phyloP scores from a whole-genome alignment of 2,329 filamentous ascomycete species.

The Pseudogymnoascus destructans region DNA sequence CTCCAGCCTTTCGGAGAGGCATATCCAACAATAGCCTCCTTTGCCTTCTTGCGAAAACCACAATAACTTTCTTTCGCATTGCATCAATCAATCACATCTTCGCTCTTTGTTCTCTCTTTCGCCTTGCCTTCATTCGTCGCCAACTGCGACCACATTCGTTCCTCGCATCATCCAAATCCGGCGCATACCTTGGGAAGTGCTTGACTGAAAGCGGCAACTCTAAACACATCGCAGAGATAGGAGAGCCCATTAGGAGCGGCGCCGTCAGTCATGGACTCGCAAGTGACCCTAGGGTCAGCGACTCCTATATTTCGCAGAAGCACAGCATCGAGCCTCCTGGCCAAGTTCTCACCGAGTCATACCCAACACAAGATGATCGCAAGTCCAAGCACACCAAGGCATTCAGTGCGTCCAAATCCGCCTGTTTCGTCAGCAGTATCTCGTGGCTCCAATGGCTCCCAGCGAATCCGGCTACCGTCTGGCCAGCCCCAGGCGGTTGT shows the following conservation, averaged over 20 bases:
- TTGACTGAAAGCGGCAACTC: neutral
- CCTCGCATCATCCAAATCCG: conserved; percentile 1
- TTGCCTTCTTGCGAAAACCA: conserved; percentile 1
- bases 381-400: neutral
- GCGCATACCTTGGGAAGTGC: neutral
- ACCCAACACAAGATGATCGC: conserved; percentile 21
- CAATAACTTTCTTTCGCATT: neutral
- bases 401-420: neutral
- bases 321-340: conserved; percentile 20
- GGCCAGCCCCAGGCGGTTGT: neutral
- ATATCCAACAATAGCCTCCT: neutral
- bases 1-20: neutral
- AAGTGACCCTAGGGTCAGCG: neutral
- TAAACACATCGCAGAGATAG: neutral
- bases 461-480: neutral
- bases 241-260: neutral
- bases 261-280: neutral
- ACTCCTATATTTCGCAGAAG: conserved; percentile 10
- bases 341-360: conserved; percentile 20
- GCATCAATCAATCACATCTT: neutral
- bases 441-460: neutral
- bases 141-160: neutral
- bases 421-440: neutral
- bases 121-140: neutral
- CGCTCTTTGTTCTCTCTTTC: neutral